These are phyloP conservation scores for Rhodotorula sp. DNA, from an alignment of 1,284 basidiomycete species.

Conservation along the genomic window DNA sequence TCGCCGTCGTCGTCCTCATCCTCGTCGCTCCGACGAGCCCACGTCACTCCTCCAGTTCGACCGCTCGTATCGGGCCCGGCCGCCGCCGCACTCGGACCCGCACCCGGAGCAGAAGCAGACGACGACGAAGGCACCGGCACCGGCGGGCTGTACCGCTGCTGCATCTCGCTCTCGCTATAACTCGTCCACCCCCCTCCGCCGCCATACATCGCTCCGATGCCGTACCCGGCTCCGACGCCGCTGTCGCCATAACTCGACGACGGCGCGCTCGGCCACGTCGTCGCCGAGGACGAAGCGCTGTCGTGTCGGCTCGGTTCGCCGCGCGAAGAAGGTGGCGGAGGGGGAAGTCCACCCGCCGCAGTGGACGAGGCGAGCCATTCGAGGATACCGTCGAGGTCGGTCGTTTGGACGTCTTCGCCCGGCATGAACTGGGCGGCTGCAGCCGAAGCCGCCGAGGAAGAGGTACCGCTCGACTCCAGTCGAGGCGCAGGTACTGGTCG, in stretches of 20 bases:
- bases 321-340: slow-evolving; percentile 8
- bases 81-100: neutral
- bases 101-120: neutral
- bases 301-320: neutral
- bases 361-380: slow-evolving; percentile 27
- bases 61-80: neutral
- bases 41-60: neutral
- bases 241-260: neutral
- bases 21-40: slow-evolving; percentile 1
- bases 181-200: neutral
- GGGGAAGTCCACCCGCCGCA: slow-evolving; percentile 6
- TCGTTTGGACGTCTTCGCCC: slow-evolving; percentile 2
- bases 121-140: neutral
- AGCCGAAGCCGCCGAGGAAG: neutral
- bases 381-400: slow-evolving; percentile 32
- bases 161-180: neutral
- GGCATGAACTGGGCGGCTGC: neutral
- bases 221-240: neutral
- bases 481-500: neutral
- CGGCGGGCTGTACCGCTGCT: neutral
- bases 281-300: neutral
- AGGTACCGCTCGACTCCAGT: neutral
- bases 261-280: slow-evolving; percentile 13
- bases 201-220: neutral
- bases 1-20: slow-evolving; percentile 1